These are phyloP conservation scores for Phycomyces nitens DNA, from an alignment of 192 early-diverging fungal species.

Conservation along the genomic window DNA sequence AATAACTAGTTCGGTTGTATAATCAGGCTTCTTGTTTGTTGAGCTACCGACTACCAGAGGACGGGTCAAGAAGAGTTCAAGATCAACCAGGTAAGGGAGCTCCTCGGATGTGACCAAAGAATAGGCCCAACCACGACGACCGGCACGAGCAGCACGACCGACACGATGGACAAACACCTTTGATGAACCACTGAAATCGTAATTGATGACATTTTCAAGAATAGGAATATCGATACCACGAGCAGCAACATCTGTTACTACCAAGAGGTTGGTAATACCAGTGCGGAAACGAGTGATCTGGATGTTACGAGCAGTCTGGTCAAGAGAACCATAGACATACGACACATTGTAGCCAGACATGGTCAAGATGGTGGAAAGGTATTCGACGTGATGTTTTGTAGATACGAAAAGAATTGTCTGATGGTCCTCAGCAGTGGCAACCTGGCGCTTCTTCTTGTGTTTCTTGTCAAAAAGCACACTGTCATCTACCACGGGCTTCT, in stretches of 20 bases:
- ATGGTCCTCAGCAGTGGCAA: conserved; percentile 33
- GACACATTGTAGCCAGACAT: conserved; percentile 72
- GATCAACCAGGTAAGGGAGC: conserved; percentile 86
- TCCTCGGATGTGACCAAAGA: conserved; percentile 87
- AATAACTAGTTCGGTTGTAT: conserved; percentile 76
- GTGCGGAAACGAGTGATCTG: conserved; percentile 83
- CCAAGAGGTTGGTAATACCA: conserved; percentile 72
- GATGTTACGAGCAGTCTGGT: conserved; percentile 85
- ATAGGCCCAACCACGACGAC: conserved; percentile 88
- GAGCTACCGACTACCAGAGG: conserved; percentile 45
- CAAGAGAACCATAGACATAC: conserved; percentile 92
- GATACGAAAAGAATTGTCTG: conserved; percentile 93
- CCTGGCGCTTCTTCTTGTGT: conserved; percentile 32
- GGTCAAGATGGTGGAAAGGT: conserved; percentile 70
- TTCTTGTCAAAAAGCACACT: conserved; percentile 18
- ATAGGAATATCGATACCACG: conserved; percentile 99
- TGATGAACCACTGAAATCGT: conserved; percentile 87
- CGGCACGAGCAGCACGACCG: conserved; percentile 94
- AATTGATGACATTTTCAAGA: conserved; percentile 96
- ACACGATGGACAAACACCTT: conserved; percentile 98
- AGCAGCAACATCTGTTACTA: conserved; percentile 98
- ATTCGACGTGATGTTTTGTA: conserved; percentile 98
- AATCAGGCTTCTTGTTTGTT: conserved; percentile 36
- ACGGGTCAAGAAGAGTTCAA: conserved; percentile 88
- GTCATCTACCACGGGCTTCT: conserved; percentile 38